Percentiles rank a stretch among this genome's conserved stretches.
These are phyloP conservation scores for Pythium volutum DNA, from an alignment of 352 stramenopile species.

Conservation along the genomic window DNA sequence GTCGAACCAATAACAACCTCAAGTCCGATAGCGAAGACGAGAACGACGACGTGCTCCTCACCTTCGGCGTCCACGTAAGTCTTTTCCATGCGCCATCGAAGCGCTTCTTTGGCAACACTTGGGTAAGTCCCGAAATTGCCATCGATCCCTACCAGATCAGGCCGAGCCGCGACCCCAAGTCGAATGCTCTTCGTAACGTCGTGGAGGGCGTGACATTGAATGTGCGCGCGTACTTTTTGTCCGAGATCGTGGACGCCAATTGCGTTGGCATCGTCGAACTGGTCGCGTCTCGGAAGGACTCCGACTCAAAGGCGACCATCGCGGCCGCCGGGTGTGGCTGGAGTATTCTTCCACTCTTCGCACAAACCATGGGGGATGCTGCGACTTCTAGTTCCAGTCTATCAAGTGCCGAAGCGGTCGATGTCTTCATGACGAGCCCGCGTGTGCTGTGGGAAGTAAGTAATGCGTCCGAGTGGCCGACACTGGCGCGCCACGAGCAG, in stretches of 20 bases:
- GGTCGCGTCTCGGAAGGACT: constrained; percentile 87
- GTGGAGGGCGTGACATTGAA: constrained; percentile 56
- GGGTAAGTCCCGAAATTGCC: constrained; percentile 67
- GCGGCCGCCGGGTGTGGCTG: constrained; percentile 88
- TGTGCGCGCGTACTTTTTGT: constrained; percentile 80
- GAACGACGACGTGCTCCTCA: constrained; percentile 48
- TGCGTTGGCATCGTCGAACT: constrained; percentile 93
- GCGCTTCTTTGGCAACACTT: constrained; percentile 93
- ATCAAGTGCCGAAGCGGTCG: constrained; percentile 50
- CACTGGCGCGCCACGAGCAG: constrained; percentile 45
- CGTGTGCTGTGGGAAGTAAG: constrained; percentile 66
- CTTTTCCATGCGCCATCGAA: constrained; percentile 85
- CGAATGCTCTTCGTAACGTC: constrained; percentile 48
- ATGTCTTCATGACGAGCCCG: constrained; percentile 69
- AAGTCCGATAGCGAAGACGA: constrained; percentile 17
- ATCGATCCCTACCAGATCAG: constrained; percentile 52
- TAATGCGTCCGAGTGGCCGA: constrained; percentile 45
- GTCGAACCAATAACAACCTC: constrained; percentile 23
- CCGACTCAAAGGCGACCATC: constrained; percentile 65
- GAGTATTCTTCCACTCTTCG: constrained; percentile 90
- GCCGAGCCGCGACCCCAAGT: constrained; percentile 38
- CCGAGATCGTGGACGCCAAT: constrained; percentile 83
- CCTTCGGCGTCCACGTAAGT: constrained; percentile 79
- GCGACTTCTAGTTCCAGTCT: neutral
- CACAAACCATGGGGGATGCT: constrained; percentile 24